Conservation (phyloP, 306 rosid genomes). For the Lablab purpureus region DNA sequence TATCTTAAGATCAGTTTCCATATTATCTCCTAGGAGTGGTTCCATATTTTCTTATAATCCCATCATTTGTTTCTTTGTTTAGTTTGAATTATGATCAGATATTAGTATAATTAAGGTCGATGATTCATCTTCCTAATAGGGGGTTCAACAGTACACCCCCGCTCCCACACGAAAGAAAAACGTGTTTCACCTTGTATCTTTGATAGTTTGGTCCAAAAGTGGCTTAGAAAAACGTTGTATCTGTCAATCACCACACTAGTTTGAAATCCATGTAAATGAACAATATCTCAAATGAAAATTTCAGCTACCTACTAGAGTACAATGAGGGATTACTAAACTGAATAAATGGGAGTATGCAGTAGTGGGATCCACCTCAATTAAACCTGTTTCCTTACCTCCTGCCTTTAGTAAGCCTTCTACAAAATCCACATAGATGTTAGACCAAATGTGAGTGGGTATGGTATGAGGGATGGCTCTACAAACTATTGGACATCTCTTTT, state of each 20-base stretch:
- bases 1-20: conserved; percentile 3
- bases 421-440: not conserved
- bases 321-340: not conserved
- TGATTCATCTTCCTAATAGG: not conserved
- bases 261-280: not conserved
- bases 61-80: not conserved
- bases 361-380: not conserved
- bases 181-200: not conserved
- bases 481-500: not conserved
- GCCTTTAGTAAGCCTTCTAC: not conserved
- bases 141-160: not conserved
- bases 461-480: not conserved
- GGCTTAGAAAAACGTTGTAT: not conserved
- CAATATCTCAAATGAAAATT: not conserved
- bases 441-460: not conserved
- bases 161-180: too few relatives aligned
- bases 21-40: not conserved
- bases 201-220: not conserved
- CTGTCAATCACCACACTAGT: not conserved
- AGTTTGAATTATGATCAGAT: not conserved
- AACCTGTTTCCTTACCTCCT: not conserved
- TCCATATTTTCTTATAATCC: conserved; percentile 2
- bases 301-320: not conserved
- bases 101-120: not conserved
- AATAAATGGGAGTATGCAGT: not conserved